A percentile compares a stretch with the other conserved stretches of the same genome.
phyloP scores from a whole-genome alignment of 306 rosid genomes.

The Prunus fruticosa region DNA sequence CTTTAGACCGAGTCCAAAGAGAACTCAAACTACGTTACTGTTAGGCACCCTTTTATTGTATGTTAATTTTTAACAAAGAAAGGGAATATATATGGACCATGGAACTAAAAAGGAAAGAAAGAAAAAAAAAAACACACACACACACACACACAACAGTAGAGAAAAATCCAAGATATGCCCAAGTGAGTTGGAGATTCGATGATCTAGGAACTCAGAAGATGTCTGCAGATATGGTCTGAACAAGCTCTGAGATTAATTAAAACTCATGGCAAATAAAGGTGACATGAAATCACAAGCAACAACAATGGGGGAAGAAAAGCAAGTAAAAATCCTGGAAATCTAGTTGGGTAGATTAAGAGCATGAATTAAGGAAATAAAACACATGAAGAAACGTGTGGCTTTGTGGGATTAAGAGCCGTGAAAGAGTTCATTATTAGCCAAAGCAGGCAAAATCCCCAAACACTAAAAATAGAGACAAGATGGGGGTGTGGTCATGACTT shows the following conservation, averaged over 20 bases:
- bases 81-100: slow-evolving; percentile 4
- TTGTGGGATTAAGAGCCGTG: slow-evolving; percentile 28
- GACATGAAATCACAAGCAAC: slow-evolving; percentile 46
- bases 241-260: slow-evolving; percentile 3
- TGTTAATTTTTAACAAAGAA: slow-evolving; percentile 11
- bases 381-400: slow-evolving; percentile 10
- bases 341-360: slow-evolving; percentile 1
- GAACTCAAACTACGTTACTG: neutral
- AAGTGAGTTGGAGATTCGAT: slow-evolving; percentile 19
- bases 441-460: slow-evolving; percentile 25
- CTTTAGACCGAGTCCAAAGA: slow-evolving; percentile 3
- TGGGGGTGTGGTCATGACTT: slow-evolving; percentile 23
- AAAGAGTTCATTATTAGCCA: slow-evolving; percentile 17
- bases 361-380: slow-evolving; percentile 13
- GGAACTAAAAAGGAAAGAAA: neutral
- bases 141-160: slow-evolving; percentile 18
- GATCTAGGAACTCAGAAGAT: slow-evolving; percentile 17
- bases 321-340: neutral
- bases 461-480: slow-evolving; percentile 31
- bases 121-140: neutral
- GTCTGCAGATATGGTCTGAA: slow-evolving; percentile 6
- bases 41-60: slow-evolving; percentile 22
- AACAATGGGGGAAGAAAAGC: slow-evolving; percentile 3
- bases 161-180: slow-evolving; percentile 21
- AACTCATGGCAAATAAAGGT: slow-evolving; percentile 1